Conservation (phyloP, 768 basidiomycete species). For the Rhizopogon vinicolor region DNA sequence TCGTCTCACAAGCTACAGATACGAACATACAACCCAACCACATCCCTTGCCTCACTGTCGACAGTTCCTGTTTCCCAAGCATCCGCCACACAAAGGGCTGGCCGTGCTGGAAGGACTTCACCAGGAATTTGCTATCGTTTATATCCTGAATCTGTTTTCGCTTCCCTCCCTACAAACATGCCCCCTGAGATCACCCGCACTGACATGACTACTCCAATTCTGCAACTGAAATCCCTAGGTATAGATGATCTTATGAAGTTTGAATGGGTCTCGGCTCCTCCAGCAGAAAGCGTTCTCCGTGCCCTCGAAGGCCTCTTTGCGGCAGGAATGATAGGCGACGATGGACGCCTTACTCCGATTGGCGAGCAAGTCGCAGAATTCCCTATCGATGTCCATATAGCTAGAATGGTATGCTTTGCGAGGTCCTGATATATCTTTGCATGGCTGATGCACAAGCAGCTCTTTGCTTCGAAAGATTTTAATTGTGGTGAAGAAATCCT, state of each 20-base stretch:
- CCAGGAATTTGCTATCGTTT: conserved; percentile 91
- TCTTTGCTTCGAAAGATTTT: conserved; percentile 82
- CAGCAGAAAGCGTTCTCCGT: conserved; percentile 77
- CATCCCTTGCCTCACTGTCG: conserved; percentile 77
- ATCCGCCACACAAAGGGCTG: conserved; percentile 89
- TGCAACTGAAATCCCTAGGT: conserved; percentile 93
- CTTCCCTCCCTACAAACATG: conserved; percentile 61
- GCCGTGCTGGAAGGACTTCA: conserved; percentile 91
- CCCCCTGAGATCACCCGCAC: conserved; percentile 88
- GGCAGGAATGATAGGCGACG: conserved; percentile 80
- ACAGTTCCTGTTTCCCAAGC: conserved; percentile 83
- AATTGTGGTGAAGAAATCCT: conserved; percentile 93
- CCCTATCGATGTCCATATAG: conserved; percentile 88
- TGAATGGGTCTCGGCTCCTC: conserved; percentile 90
- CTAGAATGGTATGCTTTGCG: conserved; percentile 72
- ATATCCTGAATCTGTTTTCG: conserved; percentile 63
- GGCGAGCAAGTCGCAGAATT: conserved; percentile 91
- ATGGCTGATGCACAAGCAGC: conserved; percentile 35
- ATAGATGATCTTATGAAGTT: conserved; percentile 95
- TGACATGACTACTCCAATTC: conserved; percentile 86
- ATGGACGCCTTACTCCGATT: conserved; percentile 68
- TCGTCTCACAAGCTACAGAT: conserved; percentile 45
- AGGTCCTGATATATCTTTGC: neutral
- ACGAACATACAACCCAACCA: conserved; percentile 84
- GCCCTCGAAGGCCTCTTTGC: conserved; percentile 81